Evolutionary conservation across 2,329 filamentous ascomycete species (phyloP), one percentile per base, ranked within the genome.

Genomic region (Pseudogymnoascus sp.): DNA sequence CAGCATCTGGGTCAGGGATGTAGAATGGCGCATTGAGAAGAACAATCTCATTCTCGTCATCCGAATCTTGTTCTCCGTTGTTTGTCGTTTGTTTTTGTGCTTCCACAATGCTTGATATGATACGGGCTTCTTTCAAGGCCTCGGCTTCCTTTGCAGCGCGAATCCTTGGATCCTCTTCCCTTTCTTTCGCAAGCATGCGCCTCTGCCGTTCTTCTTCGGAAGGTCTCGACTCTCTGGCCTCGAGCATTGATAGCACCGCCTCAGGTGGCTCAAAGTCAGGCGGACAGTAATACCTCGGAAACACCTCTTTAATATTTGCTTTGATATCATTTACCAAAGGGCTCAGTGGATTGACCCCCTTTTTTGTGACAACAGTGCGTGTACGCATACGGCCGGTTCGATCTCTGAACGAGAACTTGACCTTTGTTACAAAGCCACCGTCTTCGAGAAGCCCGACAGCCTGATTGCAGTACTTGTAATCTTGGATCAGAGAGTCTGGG

Each of bases 251-350:
- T 4, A 70, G 61, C 28, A 71, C 60, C 2, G 35, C 52, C 18
- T 64, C 63, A 12, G 68, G 62, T 43, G 70, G 69, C n/a, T 65
- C 60, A 62, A 70, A 67, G n/a, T 63, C 49, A 5, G 64, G 59
- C 14, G 72, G 71, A 21, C 71, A 58, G 63, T 72, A 71, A 58
- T 63, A 65, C 12, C 61, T 60, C n/a, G 72, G 71, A 45, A 68
- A 61, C 3, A 58, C 58, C 23, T 63, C 60, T 61, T 65, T 61
- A 21, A 72, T 67, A 7, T 64, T 21, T 9, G 62, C 59, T 61
- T 70, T 69, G 25, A 71, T 23, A 23, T 61, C 59, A 14, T 64
- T 61, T 21, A 70, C 61, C 28, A 59, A 38, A 14, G 59, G 9
- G 7, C 59, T 38, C 14, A 61, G 49, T n/a, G 60, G 43, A 12